Conservation (phyloP, 495 filamentous ascomycete species). For the Pyrenopolyporus hunteri region DNA sequence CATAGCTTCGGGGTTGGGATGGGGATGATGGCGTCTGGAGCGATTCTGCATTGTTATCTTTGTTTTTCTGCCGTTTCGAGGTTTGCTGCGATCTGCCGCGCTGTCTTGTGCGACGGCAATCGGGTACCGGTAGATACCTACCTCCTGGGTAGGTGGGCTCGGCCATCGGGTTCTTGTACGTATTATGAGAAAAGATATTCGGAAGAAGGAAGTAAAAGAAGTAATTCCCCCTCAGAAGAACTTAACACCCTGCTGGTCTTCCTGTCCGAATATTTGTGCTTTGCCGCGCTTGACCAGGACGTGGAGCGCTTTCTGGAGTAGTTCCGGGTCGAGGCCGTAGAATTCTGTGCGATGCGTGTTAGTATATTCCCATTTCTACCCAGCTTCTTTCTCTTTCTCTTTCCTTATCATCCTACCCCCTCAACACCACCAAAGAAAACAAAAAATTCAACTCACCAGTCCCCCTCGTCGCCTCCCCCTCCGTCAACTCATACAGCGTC, state of each 20-base stretch:
- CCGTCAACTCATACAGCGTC: conserved; percentile 55
- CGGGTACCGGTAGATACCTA: neutral
- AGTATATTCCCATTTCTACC: neutral
- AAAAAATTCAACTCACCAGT: conserved; percentile 42
- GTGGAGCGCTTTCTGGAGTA: conserved; percentile 77
- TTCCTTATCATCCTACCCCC: neutral
- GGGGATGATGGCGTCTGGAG: conserved; percentile 6
- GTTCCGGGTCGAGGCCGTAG: conserved; percentile 81
- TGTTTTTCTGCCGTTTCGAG: neutral
- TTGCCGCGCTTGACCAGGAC: conserved; percentile 86
- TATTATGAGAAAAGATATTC: conserved; percentile 14
- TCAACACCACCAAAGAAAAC: neutral
- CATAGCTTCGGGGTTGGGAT: conserved; percentile 15
- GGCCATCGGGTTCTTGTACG: conserved; percentile 8
- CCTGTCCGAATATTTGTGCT: conserved; percentile 89
- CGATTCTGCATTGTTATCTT: neutral
- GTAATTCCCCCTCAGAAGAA: conserved; percentile 70
- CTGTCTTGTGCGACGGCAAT: too few species aligned
- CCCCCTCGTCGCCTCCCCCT: conserved; percentile 51
- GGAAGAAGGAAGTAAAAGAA: neutral
- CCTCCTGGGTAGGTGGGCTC: conserved; percentile 1
- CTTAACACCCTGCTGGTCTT: conserved; percentile 89
- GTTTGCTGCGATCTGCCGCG: too few species aligned
- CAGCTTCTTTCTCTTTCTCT: neutral
- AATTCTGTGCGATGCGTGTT: conserved; percentile 66